phyloP scores from a whole-genome alignment of 768 basidiomycete species.

The Baorangia bicolor region DNA sequence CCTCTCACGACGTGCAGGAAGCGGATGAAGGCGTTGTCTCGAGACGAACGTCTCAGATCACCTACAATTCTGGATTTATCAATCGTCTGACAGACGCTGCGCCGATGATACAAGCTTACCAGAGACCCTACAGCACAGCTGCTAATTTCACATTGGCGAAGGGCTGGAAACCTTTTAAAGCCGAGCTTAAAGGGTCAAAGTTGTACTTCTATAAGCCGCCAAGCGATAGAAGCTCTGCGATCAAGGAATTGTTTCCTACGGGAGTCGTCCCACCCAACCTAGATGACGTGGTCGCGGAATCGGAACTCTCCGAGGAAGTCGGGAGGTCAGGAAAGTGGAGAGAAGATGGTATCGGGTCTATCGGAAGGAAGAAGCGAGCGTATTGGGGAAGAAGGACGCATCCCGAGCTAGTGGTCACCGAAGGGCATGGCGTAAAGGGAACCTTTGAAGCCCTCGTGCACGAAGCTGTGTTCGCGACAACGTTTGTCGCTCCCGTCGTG shows the following conservation, averaged over 20 bases:
- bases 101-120: conserved; percentile 37
- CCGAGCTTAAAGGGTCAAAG: conserved; percentile 81
- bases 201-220: conserved; percentile 86
- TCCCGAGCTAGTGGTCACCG: conserved; percentile 56
- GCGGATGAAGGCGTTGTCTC: conserved; percentile 36
- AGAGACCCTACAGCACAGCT: conserved; percentile 31
- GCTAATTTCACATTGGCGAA: conserved; percentile 47
- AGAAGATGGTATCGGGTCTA: conserved; percentile 28
- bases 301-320: conserved; percentile 29
- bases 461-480: conserved; percentile 78
- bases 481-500: conserved; percentile 39
- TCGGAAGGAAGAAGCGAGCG: conserved; percentile 56
- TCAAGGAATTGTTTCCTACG: conserved; percentile 75
- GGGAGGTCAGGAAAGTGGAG: conserved; percentile 34
- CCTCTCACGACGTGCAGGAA: conserved; percentile 42
- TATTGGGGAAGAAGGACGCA: conserved; percentile 80
- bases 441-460: conserved; percentile 79
- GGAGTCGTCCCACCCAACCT: conserved; percentile 54
- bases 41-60: conserved; percentile 74
- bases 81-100: conserved; percentile 62
- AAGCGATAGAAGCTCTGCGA: conserved; percentile 56
- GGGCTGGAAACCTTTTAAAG: conserved; percentile 86
- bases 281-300: conserved; percentile 37
- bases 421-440: conserved; percentile 55
- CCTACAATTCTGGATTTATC: conserved; percentile 73